phyloP scores from a whole-genome alignment of 2,329 filamentous ascomycete genomes.

The Ophiostoma montium region DNA sequence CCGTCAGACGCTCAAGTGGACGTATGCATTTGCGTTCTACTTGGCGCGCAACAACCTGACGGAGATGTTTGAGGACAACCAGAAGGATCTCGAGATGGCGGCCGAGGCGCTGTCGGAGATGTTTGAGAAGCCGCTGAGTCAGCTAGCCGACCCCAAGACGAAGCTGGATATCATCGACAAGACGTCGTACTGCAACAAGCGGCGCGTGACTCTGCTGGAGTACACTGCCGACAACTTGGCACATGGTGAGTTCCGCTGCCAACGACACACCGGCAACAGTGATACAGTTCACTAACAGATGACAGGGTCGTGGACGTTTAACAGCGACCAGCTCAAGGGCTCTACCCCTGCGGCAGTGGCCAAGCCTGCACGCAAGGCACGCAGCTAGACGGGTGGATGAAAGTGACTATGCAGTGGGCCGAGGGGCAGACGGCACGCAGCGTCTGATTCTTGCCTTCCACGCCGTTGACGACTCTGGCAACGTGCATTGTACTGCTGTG shows the following conservation, averaged over 20 bases:
- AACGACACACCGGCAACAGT: too few species aligned
- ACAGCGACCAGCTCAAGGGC: neutral
- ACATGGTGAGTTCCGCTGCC: constrained; percentile 66
- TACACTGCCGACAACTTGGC: constrained; percentile 89
- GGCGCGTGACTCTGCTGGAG: constrained; percentile 75
- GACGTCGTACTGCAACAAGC: constrained; percentile 90
- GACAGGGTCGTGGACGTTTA: neutral
- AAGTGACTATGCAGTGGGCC: too few species aligned
- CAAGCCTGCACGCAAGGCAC: neutral
- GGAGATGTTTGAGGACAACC: constrained; percentile 96
- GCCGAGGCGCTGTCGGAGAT: constrained; percentile 96
- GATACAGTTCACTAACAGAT: neutral
- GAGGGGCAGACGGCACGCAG: too few species aligned
- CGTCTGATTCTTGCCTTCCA: too few species aligned
- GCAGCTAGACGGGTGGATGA: too few species aligned
- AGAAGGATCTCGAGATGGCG: constrained; percentile 93
- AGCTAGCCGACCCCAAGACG: constrained; percentile 72
- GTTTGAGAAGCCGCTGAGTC: constrained; percentile 93
- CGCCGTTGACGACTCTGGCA: too few species aligned
- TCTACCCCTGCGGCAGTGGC: neutral
- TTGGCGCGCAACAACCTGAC: constrained; percentile 91
- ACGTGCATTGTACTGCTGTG: too few species aligned
- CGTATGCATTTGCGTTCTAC: constrained; percentile 96
- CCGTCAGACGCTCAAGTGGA: constrained; percentile 98
- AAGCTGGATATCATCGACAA: constrained; percentile 99